A percentile compares a stretch with the other conserved stretches of the same genome.
These are phyloP conservation scores for Leptomonas pyrrhocoris DNA, from an alignment of 208 protist genomes.

Conservation along the genomic window DNA sequence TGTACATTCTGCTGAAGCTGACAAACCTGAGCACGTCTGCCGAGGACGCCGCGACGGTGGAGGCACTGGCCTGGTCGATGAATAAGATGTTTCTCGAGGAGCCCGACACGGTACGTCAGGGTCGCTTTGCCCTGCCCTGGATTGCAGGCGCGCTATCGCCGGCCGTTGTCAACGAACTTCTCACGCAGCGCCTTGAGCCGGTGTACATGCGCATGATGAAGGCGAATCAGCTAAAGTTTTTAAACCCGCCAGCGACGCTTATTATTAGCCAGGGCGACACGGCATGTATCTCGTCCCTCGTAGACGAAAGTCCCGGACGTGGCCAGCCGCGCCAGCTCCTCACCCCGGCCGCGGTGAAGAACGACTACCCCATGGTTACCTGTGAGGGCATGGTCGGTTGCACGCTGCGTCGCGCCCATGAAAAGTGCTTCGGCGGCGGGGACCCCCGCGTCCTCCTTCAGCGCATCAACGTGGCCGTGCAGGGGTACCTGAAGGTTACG, in stretches of 20 bases:
- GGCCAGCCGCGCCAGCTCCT: constrained; percentile 51
- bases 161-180: constrained; percentile 42
- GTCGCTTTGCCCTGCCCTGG: constrained; percentile 60
- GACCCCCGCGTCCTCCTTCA: constrained; percentile 42
- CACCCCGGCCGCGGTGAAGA: constrained; percentile 37
- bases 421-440: constrained; percentile 40
- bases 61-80: constrained; percentile 63
- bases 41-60: constrained; percentile 16
- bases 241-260: constrained; percentile 52
- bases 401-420: constrained; percentile 39
- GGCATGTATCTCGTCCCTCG: constrained; percentile 34
- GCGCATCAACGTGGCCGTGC: constrained; percentile 34
- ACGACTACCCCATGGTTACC: constrained; percentile 40
- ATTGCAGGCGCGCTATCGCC: constrained; percentile 41
- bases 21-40: constrained; percentile 31
- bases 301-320: constrained; percentile 48
- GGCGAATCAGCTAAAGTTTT: constrained; percentile 38
- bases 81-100: constrained; percentile 62
- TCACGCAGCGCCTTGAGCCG: constrained; percentile 46
- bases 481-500: constrained; percentile 33
- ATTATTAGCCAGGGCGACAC: constrained; percentile 67
- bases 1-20: constrained; percentile 66
- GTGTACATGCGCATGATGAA: constrained; percentile 45
- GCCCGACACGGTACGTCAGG: constrained; percentile 47
- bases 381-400: constrained; percentile 61